Base-by-base conservation (phyloP, 352 stramenopile genomes). In the Thalassiosira mediterranea region DNA sequence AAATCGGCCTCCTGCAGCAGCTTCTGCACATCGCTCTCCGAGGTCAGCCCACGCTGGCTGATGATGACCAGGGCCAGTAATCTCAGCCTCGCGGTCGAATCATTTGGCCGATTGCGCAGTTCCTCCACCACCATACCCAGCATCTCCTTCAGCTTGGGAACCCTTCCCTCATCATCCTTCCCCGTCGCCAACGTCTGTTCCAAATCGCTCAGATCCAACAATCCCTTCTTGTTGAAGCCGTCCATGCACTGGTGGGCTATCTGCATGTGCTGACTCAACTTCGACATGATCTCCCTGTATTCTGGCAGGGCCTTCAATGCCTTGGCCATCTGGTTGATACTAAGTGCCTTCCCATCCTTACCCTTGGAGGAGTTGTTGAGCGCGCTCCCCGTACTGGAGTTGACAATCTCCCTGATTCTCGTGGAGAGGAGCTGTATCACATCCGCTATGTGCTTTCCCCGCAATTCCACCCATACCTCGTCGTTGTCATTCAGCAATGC, bases 401-500 rank as follows among this genome's bases (percentile, higher is more conserved):
- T 87, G 15, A 91, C 71, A 66, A 92, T 88, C 51, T 94, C 87
- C 10, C 80, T 52, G 63, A 91, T 91, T 63, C 84, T 75, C 13
- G 34, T 62, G 52, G 79, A 87, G 3, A 96, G 67, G 19, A 82
- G 85, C 54, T 92, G 78, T 62, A 96, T 92, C 10, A 96, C 92
- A 60, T 95, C 82, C 1, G 95, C 96, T 75, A 98, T 98, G 70
- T 99, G 96, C 38, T 96, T 95, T 79, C 98, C 95, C 38, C 95
- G 90, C 53, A 98, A 94, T 78, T 99, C 96, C 2, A 97, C 91
- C 88, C 88, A 99, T 31, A 98, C 88, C 48, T 95, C 93, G 76
- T 99, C 96, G 51, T 97, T 97, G 49, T 99, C 97, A 61, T 98
- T 98, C 3, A 99, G 78, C 21, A 98, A 91, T 28, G 96, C 95